Percentiles rank a stretch among this genome's conserved stretches.
These are phyloP conservation scores for Drechslerella coelobrocha DNA, from an alignment of 2,329 filamentous ascomycete species.

Conservation along the genomic window DNA sequence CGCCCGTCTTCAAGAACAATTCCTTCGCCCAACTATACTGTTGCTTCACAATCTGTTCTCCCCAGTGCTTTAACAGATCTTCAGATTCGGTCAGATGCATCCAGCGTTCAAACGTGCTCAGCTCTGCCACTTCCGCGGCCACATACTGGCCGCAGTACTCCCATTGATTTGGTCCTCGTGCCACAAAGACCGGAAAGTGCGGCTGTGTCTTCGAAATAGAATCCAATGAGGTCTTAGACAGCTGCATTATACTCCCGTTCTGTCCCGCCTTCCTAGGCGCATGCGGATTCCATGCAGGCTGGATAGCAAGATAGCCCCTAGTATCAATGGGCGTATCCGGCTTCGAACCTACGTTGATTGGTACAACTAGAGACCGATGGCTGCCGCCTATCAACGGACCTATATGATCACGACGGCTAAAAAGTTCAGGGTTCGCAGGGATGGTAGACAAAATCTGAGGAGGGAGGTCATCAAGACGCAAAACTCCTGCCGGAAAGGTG, in stretches of 20 bases:
- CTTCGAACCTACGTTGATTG: neutral
- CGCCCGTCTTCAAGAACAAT: conserved; percentile 18
- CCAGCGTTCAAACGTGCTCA: conserved; percentile 22
- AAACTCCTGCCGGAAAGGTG: conserved; percentile 18
- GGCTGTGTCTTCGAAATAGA: conserved; percentile 20
- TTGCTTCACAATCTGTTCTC: conserved; percentile 22
- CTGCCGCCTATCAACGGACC: conserved; percentile 29
- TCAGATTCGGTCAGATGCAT: conserved; percentile 21
- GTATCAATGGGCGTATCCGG: conserved; percentile 28
- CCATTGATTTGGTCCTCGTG: conserved; percentile 24
- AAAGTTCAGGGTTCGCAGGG: conserved; percentile 12
- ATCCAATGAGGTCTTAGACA: conserved; percentile 10
- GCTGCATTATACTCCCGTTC: conserved; percentile 42
- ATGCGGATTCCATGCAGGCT: conserved; percentile 42
- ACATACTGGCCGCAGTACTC: conserved; percentile 46
- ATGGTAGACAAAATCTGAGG: conserved; percentile 7
- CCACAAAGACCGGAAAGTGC: conserved; percentile 33
- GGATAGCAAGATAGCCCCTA: conserved; percentile 36
- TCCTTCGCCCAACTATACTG: conserved; percentile 32
- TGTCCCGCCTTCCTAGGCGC: conserved; percentile 26
- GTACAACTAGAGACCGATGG: neutral
- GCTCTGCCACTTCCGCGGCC: conserved; percentile 17
- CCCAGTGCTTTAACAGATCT: conserved; percentile 33
- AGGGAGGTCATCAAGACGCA: conserved; percentile 15
- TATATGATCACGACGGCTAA: conserved; percentile 33